Evolutionary conservation across 768 basidiomycete genomes (phyloP), one percentile per base, ranked within the genome.

Genomic region (Boletus huronensis): DNA sequence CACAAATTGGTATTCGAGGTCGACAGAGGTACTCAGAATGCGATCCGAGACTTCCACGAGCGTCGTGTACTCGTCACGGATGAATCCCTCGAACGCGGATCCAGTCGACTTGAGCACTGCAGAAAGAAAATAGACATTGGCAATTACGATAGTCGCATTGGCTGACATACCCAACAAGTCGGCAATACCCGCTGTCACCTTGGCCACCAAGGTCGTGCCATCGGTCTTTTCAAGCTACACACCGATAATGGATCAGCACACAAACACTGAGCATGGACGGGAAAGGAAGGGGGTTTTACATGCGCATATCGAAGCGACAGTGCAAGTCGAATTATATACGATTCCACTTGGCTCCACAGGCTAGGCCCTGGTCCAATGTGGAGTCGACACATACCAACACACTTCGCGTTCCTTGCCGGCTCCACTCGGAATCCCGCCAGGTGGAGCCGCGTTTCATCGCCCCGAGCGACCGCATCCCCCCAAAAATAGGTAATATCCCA

Each of bases 81-180:
- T 68, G 71, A 94, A 98, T 26, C 80, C 77, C 51, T 85, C 79
- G 67, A 98, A 98, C 0, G 87, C 82, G 0, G 91, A 93, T 13
- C 92, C 95, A 5, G 88, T 85, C 32, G 89, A 83, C 73, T 98
- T 98, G 63, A 98, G 82, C 14, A 97, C 94, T 91, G 60, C 16
- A 11, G 2, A 36, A 25, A 13, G 0, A 2, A 3, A 2, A 13
- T 57, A 9, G 38, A 13, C 38, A 21, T 11, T 7, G 9, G 13
- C 6, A 29, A n/a, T 3, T 1, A 38, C 16, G 26, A 8, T 5
- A 11, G n/a, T 34, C 6, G 2, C 13, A 23, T 6, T 5, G 7
- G 17, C 17, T 23, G 26, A 64, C 82, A 36, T 62, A 93, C 92
- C 87, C 19, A 95, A 76, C 26, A 97, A 77, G 69, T 92, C 94